Conservation (phyloP, 1,284 basidiomycete genomes). For the Leccinum huronense region DNA sequence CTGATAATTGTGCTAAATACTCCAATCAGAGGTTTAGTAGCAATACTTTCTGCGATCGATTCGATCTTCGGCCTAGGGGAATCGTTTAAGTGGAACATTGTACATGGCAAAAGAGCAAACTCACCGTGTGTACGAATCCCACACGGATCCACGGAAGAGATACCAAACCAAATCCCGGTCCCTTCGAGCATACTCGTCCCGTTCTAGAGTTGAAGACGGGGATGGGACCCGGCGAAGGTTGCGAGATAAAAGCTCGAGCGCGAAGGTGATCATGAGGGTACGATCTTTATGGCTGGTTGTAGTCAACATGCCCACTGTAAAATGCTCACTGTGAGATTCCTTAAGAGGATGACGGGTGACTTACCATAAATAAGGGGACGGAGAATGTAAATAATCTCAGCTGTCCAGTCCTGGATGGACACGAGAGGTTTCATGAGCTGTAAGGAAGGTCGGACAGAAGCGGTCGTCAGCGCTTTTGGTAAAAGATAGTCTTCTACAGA, state of each 20-base stretch:
- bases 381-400: conserved; percentile 64
- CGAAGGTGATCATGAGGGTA: conserved; percentile 56
- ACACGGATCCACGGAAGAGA: conserved; percentile 84
- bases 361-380: conserved; percentile 74
- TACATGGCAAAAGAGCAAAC: conserved; percentile 22
- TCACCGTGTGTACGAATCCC: conserved; percentile 82
- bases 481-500: conserved; percentile 74
- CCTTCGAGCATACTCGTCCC: conserved; percentile 77
- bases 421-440: conserved; percentile 59
- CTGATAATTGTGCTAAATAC: conserved; percentile 75
- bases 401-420: conserved; percentile 67
- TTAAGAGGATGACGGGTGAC: conserved; percentile 26
- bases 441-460: conserved; percentile 65
- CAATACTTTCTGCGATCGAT: conserved; percentile 55
- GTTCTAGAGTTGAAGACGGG: conserved; percentile 62
- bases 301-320: conserved; percentile 32
- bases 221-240: conserved; percentile 64
- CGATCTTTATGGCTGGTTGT: conserved; percentile 41
- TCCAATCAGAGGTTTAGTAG: conserved; percentile 70
- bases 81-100: conserved; percentile 10
- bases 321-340: conserved; percentile 18
- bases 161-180: conserved; percentile 85
- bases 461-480: conserved; percentile 71
- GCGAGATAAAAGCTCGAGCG: conserved; percentile 64
- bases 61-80: conserved; percentile 70